Evolutionary conservation across 306 rosid species (phyloP), one percentile per base, ranked within the genome.

Genomic region (Senna tora): DNA sequence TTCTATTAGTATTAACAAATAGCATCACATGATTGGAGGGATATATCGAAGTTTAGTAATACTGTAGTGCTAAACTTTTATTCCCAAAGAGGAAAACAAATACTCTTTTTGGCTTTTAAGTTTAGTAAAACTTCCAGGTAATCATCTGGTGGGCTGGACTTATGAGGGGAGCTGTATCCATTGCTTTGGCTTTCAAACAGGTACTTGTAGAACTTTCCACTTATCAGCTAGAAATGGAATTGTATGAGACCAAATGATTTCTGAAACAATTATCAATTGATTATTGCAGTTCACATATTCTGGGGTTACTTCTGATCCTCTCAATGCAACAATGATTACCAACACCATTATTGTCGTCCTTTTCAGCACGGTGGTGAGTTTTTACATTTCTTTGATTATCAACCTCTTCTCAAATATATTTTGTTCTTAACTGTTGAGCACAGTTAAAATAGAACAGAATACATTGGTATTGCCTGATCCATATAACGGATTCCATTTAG

Each of bases 61-160:
- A n/a, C n/a, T n/a, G n/a, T n/a, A n/a, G n/a, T n/a, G n/a, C n/a
- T n/a, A n/a, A n/a, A n/a, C n/a, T n/a, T n/a, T n/a, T n/a, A n/a
- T n/a, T n/a, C n/a, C 21, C 39, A 28, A 17, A 17, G 53, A 67
- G 53, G 45, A 39, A 39, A 39, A n/a, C n/a, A n/a, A 65, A 67
- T 15, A 6, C n/a, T n/a, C 12, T 59, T 36, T 39, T 36, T 34
- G 25, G 36, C 12, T 21, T 21, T 75, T 42, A 41, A 11, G n/a
- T 58, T 77, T 66, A 28, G 21, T 59, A 22, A 49, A 51, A 60
- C 73, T 54, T 79, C 30, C 74, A 93, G 97, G 67, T 84, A 76
- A 69, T 88, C 65, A 87, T 93, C 75, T 93, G 98, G 92, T 93
- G 98, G 98, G 97, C 97, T 9, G 96, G 98, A 12, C 88, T 93